phyloP scores from a whole-genome alignment of 176 grass and related monocot species.

The Aegilops sharonensis region DNA sequence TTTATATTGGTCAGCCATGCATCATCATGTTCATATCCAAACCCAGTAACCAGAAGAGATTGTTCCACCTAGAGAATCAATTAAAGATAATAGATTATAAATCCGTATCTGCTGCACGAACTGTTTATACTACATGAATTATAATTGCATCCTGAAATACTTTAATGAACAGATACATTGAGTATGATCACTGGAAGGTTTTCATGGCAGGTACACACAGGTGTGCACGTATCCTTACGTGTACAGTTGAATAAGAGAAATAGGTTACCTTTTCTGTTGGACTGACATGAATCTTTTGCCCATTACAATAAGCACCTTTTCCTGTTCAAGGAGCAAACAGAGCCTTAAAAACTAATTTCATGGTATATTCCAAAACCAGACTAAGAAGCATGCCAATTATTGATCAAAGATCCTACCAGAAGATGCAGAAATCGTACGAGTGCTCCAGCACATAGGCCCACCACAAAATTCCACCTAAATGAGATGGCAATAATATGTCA shows the following conservation, averaged over 20 bases:
- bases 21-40: constrained; percentile 98
- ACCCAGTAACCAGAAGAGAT: constrained; percentile 97
- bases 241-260: constrained; percentile 26
- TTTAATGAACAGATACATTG: constrained; percentile 6
- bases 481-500: constrained; percentile 22
- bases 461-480: constrained; percentile 91
- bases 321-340: constrained; percentile 50
- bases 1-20: constrained; percentile 92
- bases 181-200: not conserved
- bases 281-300: constrained; percentile 93
- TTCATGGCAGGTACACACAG: not conserved
- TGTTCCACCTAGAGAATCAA: constrained; percentile 77
- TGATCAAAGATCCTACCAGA: constrained; percentile 51
- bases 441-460: constrained; percentile 94
- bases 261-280: constrained; percentile 67
- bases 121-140: constrained; percentile 10
- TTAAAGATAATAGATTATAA: constrained; percentile 17
- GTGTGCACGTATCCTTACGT: constrained; percentile 3
- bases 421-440: constrained; percentile 84
- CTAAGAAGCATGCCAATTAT: constrained; percentile 2
- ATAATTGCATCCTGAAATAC: constrained; percentile 16
- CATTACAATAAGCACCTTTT: constrained; percentile 92
- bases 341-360: not conserved
- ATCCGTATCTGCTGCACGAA: not conserved
- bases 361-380: not conserved